Conservation (phyloP, 345 rosid species). For the Carallia brachiata region DNA sequence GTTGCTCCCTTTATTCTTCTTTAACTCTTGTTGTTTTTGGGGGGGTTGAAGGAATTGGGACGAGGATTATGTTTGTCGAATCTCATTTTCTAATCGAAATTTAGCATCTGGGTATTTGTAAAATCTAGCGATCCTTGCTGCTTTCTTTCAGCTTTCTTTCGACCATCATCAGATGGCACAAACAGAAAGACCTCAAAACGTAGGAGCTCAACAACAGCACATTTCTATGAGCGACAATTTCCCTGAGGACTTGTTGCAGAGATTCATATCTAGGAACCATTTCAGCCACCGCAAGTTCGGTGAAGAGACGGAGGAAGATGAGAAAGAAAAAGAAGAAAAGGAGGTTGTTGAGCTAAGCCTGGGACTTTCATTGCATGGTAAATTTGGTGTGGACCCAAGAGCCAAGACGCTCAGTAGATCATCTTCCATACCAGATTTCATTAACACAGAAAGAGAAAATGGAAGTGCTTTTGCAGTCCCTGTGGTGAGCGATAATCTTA, state of each 20-base stretch:
- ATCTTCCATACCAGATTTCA: conserved; percentile 60
- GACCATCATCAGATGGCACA: conserved; percentile 29
- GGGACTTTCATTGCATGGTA: conserved; percentile 74
- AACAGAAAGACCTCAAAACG: conserved; percentile 29
- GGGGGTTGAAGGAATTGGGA: conserved; percentile 8
- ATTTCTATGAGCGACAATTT: neutral
- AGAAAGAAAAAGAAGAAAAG: conserved; percentile 26
- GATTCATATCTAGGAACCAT: conserved; percentile 34
- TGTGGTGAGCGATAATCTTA: conserved; percentile 24
- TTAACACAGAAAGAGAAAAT: conserved; percentile 27
- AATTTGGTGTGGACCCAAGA: conserved; percentile 73
- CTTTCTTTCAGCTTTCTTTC: neutral
- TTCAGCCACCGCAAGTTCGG: conserved; percentile 7
- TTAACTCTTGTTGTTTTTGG: neutral
- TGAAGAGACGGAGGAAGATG: conserved; percentile 18
- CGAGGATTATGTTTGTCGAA: neutral
- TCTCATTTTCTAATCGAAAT: conserved; percentile 11
- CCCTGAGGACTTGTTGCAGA: conserved; percentile 41
- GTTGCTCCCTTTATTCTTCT: neutral
- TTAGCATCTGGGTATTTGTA: conserved; percentile 16
- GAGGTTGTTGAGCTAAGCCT: conserved; percentile 53
- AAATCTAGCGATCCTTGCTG: neutral
- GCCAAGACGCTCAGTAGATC: conserved; percentile 49
- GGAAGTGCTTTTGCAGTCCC: conserved; percentile 19
- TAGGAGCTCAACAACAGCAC: conserved; percentile 23